Evolutionary conservation across 192 early-diverging fungal species (phyloP).

Genomic region (Umbelopsis vinacea): DNA sequence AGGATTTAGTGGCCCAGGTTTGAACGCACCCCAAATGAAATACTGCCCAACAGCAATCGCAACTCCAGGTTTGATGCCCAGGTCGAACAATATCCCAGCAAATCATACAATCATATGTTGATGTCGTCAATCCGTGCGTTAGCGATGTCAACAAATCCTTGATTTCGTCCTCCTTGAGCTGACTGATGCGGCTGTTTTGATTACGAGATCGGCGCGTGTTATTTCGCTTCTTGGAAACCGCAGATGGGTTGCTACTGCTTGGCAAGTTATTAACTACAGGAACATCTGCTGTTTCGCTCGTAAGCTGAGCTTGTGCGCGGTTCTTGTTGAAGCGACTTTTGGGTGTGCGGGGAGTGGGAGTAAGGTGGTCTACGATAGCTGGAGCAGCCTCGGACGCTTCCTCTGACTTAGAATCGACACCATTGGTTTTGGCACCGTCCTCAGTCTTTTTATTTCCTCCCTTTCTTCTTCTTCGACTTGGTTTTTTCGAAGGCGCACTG

Average conservation of each 20-base stretch:
- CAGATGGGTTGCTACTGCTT: background rate
- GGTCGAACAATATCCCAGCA: constrained; percentile 86
- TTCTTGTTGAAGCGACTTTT: constrained; percentile 27
- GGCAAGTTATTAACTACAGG: background rate
- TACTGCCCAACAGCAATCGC: constrained; percentile 84
- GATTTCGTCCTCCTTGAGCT: constrained; percentile 34
- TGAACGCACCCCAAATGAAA: constrained; percentile 89
- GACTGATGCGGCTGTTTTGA: constrained; percentile 3
- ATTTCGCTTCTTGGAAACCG: background rate
- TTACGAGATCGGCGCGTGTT: constrained; percentile 13
- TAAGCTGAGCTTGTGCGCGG: constrained; percentile 26
- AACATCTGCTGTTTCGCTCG: background rate
- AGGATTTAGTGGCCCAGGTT: constrained; percentile 76
- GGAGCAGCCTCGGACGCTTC: background rate
- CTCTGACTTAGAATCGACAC: background rate
- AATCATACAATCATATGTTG: constrained; percentile 94
- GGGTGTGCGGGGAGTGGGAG: background rate
- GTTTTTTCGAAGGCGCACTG: background rate
- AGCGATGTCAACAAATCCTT: constrained; percentile 69
- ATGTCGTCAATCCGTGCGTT: constrained; percentile 63
- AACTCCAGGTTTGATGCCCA: constrained; percentile 81
- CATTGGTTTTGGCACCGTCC: background rate
- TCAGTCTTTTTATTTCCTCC: constrained; percentile 2
- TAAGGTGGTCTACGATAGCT: background rate
- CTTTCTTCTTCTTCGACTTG: background rate